Base-by-base conservation (phyloP, 495 filamentous ascomycete species). In the Penicillium verhagenii region DNA sequence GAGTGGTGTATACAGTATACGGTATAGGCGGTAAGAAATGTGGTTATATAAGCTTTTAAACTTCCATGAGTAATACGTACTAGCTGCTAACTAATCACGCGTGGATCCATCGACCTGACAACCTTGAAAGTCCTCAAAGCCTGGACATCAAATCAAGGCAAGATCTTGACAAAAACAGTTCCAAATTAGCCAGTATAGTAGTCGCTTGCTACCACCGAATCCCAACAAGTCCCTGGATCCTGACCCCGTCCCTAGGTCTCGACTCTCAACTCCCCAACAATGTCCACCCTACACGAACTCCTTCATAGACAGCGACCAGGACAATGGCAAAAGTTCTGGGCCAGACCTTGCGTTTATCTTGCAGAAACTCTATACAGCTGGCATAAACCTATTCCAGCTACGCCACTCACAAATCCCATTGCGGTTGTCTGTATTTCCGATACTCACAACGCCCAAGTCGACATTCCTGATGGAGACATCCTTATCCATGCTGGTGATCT, bases 401-500 rank as follows among this genome's bases (percentile, higher is more conserved):
- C 16, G 21, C 58, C 61, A 46, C 26, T 61, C 40, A 57, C 29
- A 43, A 37, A 16, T 2, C 54, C 54, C 25, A 20, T 58, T 31
- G 13, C 67, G 0, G 66, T 64, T 13, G 54, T 64, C 61, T 91
- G 83, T 61, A 80, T 93, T 23, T 90, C 86, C 0, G 90, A 94
- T 66, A 92, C 90, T 3, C 90, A 94, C 58, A 86, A 87, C 59
- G 72, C 75, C 1, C 60, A 64, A 4, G 50, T 73, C n/a, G 74
- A 79, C 25, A 62, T 92, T 2, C 84, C 85, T 0, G 63, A 78
- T 35, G 90, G 88, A 25, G 89, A 93, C 57, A 68, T 92, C 46
- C 73, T 92, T 3, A 83, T 93, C 31, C 89, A 92, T 66, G 85
- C 86, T 14, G 90, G 90, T 8, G 89, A 94, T 67, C 65, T 91